Base-by-base conservation (phyloP, 2,329 filamentous ascomycete genomes). In the Thielaviopsis populi region DNA sequence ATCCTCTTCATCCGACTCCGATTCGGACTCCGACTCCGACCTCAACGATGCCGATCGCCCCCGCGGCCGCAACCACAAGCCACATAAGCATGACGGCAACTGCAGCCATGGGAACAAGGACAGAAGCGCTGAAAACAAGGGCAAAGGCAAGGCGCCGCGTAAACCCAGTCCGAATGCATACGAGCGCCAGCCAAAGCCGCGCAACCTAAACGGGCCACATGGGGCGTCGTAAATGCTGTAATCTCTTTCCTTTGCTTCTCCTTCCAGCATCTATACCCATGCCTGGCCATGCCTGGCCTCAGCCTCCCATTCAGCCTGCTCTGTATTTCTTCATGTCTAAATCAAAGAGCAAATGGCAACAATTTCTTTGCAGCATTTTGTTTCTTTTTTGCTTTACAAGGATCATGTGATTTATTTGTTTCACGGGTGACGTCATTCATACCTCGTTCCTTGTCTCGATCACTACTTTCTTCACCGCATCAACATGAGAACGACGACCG, bases 121-220 rank as follows among this genome's bases (percentile, higher is more conserved):
- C 72, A 74, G 70, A 68, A 74, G 70, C 70, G 73, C 68, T n/a
- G 22, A 50, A 3, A 50, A 50, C 8, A 69, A 69, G 58, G 71
- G 70, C 67, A 80, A 73, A 75, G 75, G 76, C 65, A 74, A 74
- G 69, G 13, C 70, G 69, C 61, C 69, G 66, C 78, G 76, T 63
- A 70, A 72, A 69, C 83, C 85, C 19, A 90, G 87, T 70, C 88
- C 88, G 24, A 92, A 92, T 73, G 88, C 88, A 1, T 92, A 92
- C 70, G 88, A 92, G 74, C 87, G 86, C 73, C 81, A 89, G 72
- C 78, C 78, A 37, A 67, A 67, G 53, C 63, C 46, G 58, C 46
- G 62, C 46, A 66, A 58, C 40, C 37, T 56, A n/a, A 62, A 61
- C 33, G 48, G 19, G 8, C 40, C 4, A 17, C 43, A 40, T n/a